Conservation (phyloP, 2,329 filamentous ascomycete genomes). For the Venturia aucupariae region DNA sequence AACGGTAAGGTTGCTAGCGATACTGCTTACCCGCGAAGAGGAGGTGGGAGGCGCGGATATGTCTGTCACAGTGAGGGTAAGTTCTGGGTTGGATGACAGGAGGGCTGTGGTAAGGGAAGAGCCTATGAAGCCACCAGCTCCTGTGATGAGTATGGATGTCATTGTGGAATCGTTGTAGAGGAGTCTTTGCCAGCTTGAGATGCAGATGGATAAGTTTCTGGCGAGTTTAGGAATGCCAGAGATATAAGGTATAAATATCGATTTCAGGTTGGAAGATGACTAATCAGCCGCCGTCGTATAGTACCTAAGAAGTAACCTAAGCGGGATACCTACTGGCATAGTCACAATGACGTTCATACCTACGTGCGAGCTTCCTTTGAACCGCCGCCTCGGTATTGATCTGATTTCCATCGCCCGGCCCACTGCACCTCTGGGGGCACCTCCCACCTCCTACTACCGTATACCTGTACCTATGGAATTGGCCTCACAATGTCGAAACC, state of each 20-base stretch:
- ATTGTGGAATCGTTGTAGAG: not conserved
- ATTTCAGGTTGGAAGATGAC: too few species aligned
- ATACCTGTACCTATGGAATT: not conserved
- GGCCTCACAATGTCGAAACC: not conserved
- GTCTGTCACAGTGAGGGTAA: slow-evolving; percentile 9
- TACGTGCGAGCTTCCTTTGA: not conserved
- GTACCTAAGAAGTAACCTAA: too few species aligned
- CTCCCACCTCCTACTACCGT: too few species aligned
- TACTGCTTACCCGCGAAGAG: not conserved
- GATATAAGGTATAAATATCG: too few species aligned
- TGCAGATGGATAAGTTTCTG: not conserved
- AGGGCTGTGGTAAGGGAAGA: slow-evolving; percentile 23
- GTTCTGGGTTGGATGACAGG: not conserved
- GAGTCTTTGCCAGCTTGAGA: not conserved
- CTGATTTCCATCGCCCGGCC: too few species aligned
- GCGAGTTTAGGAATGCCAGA: too few species aligned
- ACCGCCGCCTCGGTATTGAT: too few species aligned
- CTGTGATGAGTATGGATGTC: slow-evolving; percentile 13
- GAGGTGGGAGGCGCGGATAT: not conserved
- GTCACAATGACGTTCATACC: slow-evolving; percentile 2
- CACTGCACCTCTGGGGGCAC: too few species aligned
- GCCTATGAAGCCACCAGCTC: slow-evolving; percentile 19
- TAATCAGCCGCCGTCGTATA: too few species aligned
- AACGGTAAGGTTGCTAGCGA: slow-evolving; percentile 3
- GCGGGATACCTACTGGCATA: too few species aligned